Conservation (phyloP, 129 eudicot genomes). For the Helianthus annuus region DNA sequence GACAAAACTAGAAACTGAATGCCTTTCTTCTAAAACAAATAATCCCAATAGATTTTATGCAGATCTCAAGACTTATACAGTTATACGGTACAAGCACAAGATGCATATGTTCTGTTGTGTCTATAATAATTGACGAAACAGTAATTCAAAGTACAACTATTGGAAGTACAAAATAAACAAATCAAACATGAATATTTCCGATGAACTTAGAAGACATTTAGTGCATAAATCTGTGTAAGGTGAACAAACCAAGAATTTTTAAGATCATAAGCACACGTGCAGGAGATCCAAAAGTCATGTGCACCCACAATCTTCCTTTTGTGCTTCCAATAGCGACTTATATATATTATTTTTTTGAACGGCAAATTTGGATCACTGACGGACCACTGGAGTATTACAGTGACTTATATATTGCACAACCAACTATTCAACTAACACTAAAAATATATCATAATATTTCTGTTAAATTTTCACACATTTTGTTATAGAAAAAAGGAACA, state of each 20-base stretch:
- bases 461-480: slow-evolving; percentile 21
- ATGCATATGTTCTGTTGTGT: too few relatives aligned
- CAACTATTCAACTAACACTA: not conserved
- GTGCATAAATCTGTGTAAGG: slow-evolving; percentile 1
- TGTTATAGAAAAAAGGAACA: not conserved
- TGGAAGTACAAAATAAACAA: slow-evolving; percentile 17
- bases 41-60: too few relatives aligned
- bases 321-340: slow-evolving; percentile 1
- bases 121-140: not conserved
- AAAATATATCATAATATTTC: not conserved
- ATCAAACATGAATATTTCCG: slow-evolving; percentile 11
- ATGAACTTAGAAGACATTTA: slow-evolving; percentile 31
- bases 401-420: slow-evolving; percentile 19
- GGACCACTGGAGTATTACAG: too few relatives aligned
- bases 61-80: too few relatives aligned
- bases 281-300: slow-evolving; percentile 25
- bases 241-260: slow-evolving; percentile 18
- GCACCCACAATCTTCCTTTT: slow-evolving; percentile 1
- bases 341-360: too few relatives aligned
- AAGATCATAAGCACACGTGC: slow-evolving; percentile 23
- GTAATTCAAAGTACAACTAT: not conserved
- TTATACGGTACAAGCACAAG: slow-evolving; percentile 1
- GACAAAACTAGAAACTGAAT: too few relatives aligned
- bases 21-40: too few relatives aligned
- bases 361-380: too few relatives aligned